Conservation (phyloP, 2,329 filamentous ascomycete genomes). For the Dactylellina cionopaga region DNA sequence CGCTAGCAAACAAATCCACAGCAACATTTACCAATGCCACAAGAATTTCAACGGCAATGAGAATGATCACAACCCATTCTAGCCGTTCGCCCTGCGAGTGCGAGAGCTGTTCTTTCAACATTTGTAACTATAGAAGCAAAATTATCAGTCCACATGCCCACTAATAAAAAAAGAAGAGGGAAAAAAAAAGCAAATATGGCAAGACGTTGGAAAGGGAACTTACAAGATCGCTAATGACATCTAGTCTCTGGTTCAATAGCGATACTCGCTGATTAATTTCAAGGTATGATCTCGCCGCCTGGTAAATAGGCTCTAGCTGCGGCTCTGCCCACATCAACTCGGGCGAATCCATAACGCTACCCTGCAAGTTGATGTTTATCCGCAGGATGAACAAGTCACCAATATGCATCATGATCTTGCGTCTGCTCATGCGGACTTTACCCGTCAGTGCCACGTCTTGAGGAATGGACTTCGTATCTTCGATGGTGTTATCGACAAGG, state of each 20-base stretch:
- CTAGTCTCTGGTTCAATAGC: conserved; percentile 85
- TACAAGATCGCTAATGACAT: conserved; percentile 86
- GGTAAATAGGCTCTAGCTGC: conserved; percentile 94
- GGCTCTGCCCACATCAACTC: conserved; percentile 99
- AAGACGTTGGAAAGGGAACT: conserved; percentile 14
- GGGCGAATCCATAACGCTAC: conserved; percentile 93
- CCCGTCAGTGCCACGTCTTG: conserved; percentile 91
- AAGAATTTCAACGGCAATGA: conserved; percentile 94
- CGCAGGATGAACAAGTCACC: conserved; percentile 96
- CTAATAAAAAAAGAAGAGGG: not conserved
- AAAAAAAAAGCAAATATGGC: not conserved
- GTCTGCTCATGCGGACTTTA: conserved; percentile 85
- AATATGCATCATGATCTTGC: conserved; percentile 99
- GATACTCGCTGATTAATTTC: conserved; percentile 97
- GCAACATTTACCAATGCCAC: conserved; percentile 96
- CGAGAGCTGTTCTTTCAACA: conserved; percentile 93
- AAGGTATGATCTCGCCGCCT: conserved; percentile 91
- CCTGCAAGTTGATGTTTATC: conserved; percentile 98
- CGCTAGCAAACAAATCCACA: conserved; percentile 73
- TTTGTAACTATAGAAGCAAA: conserved; percentile 68
- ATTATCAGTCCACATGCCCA: conserved; percentile 3
- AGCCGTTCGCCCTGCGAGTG: conserved; percentile 90
- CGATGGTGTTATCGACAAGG: conserved; percentile 90
- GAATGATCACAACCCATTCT: conserved; percentile 92
- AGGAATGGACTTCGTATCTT: conserved; percentile 90